phyloP scores from a whole-genome alignment of 495 filamentous ascomycete genomes.

The Talaromyces borbonicus region DNA sequence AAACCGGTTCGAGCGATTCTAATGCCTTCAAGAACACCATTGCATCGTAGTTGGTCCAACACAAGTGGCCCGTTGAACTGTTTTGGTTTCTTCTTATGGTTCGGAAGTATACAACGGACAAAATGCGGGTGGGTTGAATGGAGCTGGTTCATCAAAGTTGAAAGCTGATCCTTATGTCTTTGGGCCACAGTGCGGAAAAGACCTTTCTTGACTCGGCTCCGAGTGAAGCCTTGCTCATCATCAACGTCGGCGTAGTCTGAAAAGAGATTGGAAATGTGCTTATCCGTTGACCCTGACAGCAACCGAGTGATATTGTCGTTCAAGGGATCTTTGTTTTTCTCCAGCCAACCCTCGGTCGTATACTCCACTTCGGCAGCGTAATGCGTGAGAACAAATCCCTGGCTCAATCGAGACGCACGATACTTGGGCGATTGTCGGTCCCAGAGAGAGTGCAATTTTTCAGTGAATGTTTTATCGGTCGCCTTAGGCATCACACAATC shows the following conservation, averaged over 20 bases:
- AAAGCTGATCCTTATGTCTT: slow-evolving; percentile 93
- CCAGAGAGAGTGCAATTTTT: slow-evolving; percentile 95
- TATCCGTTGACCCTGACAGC: slow-evolving; percentile 70
- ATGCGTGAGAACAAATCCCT: slow-evolving; percentile 96
- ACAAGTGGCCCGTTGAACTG: slow-evolving; percentile 82
- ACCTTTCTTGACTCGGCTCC: slow-evolving; percentile 91
- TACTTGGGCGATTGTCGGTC: slow-evolving; percentile 94
- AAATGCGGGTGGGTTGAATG: slow-evolving; percentile 97
- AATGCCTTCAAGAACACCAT: slow-evolving; percentile 97
- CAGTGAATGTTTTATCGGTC: slow-evolving; percentile 91
- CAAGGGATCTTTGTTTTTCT: slow-evolving; percentile 98
- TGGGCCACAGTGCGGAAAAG: slow-evolving; percentile 96
- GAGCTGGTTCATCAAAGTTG: slow-evolving; percentile 89
- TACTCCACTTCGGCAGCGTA: slow-evolving; percentile 99
- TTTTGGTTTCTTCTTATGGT: slow-evolving; percentile 97
- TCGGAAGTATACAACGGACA: slow-evolving; percentile 94
- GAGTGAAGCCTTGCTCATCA: slow-evolving; percentile 49
- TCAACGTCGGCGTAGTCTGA: slow-evolving; percentile 72
- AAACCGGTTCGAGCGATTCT: slow-evolving; percentile 97
- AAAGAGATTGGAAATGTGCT: slow-evolving; percentile 78
- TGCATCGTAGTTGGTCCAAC: slow-evolving; percentile 91
- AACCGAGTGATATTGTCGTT: slow-evolving; percentile 94
- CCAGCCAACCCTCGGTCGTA: slow-evolving; percentile 87
- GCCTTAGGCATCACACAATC: slow-evolving; percentile 99
- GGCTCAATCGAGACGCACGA: slow-evolving; percentile 70